Percentiles rank a stretch among this genome's conserved stretches.
phyloP scores from a whole-genome alignment of 1,284 basidiomycete genomes.

The Vanrija sp. region DNA sequence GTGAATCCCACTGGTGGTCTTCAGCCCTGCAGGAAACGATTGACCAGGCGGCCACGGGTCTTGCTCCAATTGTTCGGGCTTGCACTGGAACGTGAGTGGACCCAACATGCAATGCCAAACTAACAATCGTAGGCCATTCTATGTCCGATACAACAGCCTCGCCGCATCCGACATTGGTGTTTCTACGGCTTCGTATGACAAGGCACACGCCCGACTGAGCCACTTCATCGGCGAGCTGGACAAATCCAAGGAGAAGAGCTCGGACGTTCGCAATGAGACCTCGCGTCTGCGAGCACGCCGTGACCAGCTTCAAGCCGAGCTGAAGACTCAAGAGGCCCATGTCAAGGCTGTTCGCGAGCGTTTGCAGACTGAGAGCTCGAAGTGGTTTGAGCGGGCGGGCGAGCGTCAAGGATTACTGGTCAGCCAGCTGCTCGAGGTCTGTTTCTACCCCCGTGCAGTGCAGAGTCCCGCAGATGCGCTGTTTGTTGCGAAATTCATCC shows the following conservation, averaged over 20 bases:
- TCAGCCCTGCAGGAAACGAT: conserved; percentile 29
- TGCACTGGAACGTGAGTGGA: conserved; percentile 3
- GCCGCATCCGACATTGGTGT: conserved; percentile 80
- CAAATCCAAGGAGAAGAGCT: conserved; percentile 20
- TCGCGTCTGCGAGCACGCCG: conserved; percentile 25
- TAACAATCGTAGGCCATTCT: conserved; percentile 59
- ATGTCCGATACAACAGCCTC: conserved; percentile 91
- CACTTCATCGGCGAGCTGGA: conserved; percentile 41
- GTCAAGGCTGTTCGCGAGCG: conserved; percentile 56
- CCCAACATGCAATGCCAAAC: not conserved
- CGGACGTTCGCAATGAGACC: conserved; percentile 19
- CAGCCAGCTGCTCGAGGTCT: conserved; percentile 62
- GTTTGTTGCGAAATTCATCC: conserved; percentile 87
- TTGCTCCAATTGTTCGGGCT: no score
- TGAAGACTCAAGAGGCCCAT: conserved; percentile 31
- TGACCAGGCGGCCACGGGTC: conserved; percentile 20
- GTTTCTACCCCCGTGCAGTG: conserved; percentile 85
- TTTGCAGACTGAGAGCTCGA: conserved; percentile 79
- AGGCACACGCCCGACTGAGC: conserved; percentile 46
- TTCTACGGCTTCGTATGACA: conserved; percentile 52
- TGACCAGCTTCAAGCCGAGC: conserved; percentile 34
- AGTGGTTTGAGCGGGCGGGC: conserved; percentile 72
- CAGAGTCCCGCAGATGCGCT: conserved; percentile 95
- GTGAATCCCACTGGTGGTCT: conserved; percentile 29
- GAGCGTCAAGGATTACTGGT: conserved; percentile 8